Conservation (phyloP, 805 yeast species). For the Cyberlindnera samutprakarnensis region DNA sequence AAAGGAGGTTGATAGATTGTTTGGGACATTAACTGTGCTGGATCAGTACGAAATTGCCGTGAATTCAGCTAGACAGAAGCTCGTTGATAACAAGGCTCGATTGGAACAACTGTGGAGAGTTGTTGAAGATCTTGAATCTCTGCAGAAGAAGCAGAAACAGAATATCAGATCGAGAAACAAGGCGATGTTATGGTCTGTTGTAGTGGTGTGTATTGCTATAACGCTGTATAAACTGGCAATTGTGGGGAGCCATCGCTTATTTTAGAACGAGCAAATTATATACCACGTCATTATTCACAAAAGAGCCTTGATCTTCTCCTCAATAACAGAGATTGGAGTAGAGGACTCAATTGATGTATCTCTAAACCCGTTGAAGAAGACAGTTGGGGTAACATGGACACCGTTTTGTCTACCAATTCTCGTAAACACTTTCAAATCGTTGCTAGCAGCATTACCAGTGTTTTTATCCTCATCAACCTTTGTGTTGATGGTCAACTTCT, state of each 20-base stretch:
- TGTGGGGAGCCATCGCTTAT: too few species aligned
- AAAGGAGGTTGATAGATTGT: constrained; percentile 6
- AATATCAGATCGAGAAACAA: constrained; percentile 2
- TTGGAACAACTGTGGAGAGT: constrained; percentile 6
- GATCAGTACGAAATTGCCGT: constrained; percentile 8
- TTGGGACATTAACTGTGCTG: constrained; percentile 6
- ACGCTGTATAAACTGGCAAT: background rate
- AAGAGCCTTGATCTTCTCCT: constrained; percentile 17
- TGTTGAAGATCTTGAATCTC: constrained; percentile 9
- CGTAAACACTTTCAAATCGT: constrained; percentile 67
- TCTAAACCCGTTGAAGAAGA: constrained; percentile 59
- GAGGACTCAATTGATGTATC: constrained; percentile 55
- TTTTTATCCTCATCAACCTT: constrained; percentile 31
- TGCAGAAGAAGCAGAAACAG: constrained; percentile 3
- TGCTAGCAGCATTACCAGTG: constrained; percentile 49
- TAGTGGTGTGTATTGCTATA: background rate
- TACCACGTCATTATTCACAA: constrained; percentile 2
- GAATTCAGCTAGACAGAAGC: constrained; percentile 5
- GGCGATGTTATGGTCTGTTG: background rate
- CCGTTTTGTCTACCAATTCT: constrained; percentile 69
- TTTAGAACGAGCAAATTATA: too few species aligned
- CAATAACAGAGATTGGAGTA: constrained; percentile 36
- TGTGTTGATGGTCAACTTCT: constrained; percentile 21
- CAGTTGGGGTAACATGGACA: constrained; percentile 82
- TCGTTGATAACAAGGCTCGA: constrained; percentile 8